phyloP scores from a whole-genome alignment of 148 eudicot species.

The Arbutus unedo region DNA sequence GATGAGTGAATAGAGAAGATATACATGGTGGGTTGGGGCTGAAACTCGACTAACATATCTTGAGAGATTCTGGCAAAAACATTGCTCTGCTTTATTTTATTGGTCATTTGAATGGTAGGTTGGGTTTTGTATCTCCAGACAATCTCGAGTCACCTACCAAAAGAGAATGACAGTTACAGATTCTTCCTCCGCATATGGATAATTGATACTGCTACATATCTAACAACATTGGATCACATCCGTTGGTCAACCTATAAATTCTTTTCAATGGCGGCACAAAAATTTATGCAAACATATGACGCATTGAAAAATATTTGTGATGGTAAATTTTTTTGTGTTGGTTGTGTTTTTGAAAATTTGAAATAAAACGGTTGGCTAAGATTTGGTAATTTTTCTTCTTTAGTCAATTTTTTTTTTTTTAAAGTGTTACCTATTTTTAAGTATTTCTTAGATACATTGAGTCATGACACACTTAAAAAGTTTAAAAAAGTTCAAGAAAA shows the following conservation, averaged over 20 bases:
- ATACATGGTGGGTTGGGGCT: not conserved
- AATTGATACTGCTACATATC: not conserved
- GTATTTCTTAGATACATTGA: no score
- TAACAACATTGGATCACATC: not conserved
- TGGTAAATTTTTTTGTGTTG: no score
- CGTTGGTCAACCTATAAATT: not conserved
- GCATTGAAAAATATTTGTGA: no score
- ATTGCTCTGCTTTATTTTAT: not conserved
- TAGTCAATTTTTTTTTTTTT: no score
- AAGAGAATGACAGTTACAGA: not conserved
- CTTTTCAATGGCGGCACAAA: not conserved
- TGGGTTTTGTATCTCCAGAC: not conserved
- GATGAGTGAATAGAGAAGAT: not conserved
- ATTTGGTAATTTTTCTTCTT: no score
- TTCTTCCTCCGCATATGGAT: not conserved
- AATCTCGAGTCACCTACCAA: not conserved
- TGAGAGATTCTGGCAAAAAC: not conserved
- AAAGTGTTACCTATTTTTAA: no score
- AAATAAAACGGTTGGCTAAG: no score
- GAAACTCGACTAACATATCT: not conserved
- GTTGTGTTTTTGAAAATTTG: no score
- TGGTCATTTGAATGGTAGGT: constrained; percentile 1
- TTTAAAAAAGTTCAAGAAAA: no score
- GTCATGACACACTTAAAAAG: no score
- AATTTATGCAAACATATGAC: not conserved